A percentile compares a stretch with the other conserved stretches of the same genome.
Evolutionary conservation across 805 yeast genomes (phyloP).

Genomic region (Barnettozyma sucrosica): DNA sequence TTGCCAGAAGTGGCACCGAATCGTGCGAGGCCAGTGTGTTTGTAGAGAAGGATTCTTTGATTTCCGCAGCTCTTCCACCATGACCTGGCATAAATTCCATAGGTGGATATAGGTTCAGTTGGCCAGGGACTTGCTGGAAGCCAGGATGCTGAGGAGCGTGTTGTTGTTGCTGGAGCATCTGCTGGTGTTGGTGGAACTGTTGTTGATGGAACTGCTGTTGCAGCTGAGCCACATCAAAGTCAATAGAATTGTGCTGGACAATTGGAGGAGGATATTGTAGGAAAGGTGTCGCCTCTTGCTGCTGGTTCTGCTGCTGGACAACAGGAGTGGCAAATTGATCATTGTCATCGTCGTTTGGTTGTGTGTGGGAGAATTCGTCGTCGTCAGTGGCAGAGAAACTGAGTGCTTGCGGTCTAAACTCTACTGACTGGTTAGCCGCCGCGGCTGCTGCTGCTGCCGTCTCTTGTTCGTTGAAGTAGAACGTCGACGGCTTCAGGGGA

Average conservation of each 20-base stretch:
- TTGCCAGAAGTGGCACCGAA: conserved; percentile 26
- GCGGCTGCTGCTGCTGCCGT: background rate
- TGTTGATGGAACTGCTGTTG: conserved; percentile 3
- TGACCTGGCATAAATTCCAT: conserved; percentile 12
- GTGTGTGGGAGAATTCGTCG: conserved; percentile 1
- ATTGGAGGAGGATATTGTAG: background rate
- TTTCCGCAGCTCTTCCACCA: conserved; percentile 2
- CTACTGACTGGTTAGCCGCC: background rate
- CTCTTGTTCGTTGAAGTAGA: conserved; percentile 13
- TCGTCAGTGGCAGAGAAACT: background rate
- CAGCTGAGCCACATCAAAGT: background rate
- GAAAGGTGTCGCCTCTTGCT: background rate
- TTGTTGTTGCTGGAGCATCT: conserved; percentile 7
- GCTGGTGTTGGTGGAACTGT: background rate
- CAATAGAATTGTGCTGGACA: background rate
- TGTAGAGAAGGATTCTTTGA: conserved; percentile 29
- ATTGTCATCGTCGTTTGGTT: background rate
- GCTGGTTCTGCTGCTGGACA: background rate
- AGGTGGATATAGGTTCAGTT: conserved; percentile 15
- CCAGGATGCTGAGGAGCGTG: conserved; percentile 5
- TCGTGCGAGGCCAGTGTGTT: conserved; percentile 30
- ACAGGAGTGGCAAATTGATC: background rate
- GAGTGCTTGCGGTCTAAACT: conserved; percentile 1
- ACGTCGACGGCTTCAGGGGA: conserved; percentile 16
- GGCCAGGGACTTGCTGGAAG: background rate